Evolutionary conservation across 768 basidiomycete genomes (phyloP).

Genomic region (Dacryopinax primogenitus): DNA sequence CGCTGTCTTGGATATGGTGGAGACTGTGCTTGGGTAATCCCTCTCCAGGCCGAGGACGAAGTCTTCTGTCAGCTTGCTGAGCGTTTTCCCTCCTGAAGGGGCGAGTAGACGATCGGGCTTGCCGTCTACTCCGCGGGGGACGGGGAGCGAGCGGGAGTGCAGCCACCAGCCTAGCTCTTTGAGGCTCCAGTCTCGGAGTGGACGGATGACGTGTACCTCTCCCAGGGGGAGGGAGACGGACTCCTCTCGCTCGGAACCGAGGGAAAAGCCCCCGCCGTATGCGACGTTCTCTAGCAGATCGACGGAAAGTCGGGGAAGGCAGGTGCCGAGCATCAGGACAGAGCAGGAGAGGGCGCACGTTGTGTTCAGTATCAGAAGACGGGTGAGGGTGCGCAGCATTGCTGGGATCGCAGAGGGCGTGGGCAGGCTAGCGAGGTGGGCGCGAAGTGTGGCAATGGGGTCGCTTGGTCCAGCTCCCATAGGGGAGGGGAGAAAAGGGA

Average conservation of each 20-base stretch:
- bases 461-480: conserved; percentile 10
- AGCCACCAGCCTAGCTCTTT: conserved; percentile 38
- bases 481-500: conserved; percentile 35
- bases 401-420: conserved; percentile 56
- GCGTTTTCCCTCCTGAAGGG: conserved; percentile 33
- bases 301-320: conserved; percentile 64
- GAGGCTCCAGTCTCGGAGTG: conserved; percentile 57
- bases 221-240: conserved; percentile 20
- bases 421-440: conserved; percentile 53
- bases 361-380: conserved; percentile 58
- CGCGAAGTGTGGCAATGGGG: conserved; percentile 29
- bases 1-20: conserved; percentile 67
- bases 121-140: background rate
- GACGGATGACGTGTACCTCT: conserved; percentile 44
- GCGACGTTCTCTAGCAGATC: conserved; percentile 60
- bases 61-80: conserved; percentile 57
- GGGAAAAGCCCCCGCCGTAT: conserved; percentile 61
- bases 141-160: background rate
- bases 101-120: background rate
- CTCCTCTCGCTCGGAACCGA: conserved; percentile 57
- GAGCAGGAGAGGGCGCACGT: conserved; percentile 48
- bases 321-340: conserved; percentile 66
- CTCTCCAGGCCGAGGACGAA: conserved; percentile 70
- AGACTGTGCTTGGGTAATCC: conserved; percentile 78
- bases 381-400: conserved; percentile 45